Conservation (phyloP, 2,329 filamentous ascomycete genomes). For the Paramyrothecium sp. region DNA sequence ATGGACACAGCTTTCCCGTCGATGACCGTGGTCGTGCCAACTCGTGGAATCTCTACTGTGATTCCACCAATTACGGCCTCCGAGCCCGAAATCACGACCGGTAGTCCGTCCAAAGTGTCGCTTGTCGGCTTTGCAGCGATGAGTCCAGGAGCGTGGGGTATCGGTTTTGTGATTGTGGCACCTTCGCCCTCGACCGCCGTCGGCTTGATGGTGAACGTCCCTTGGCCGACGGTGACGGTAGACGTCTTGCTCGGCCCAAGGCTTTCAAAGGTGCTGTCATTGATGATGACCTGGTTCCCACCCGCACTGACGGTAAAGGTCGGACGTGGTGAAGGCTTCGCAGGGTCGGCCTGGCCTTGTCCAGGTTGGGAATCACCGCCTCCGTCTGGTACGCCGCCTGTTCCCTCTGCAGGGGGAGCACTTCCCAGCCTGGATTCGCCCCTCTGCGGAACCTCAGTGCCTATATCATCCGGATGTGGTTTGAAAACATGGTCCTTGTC, state of each 20-base stretch:
- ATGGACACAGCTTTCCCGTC: conserved; percentile 31
- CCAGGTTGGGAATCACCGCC: too few relatives aligned
- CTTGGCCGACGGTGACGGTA: conserved; percentile 38
- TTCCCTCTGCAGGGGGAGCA: too few relatives aligned
- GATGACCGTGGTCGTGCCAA: conserved; percentile 31
- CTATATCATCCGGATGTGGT: too few relatives aligned
- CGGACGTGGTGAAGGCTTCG: conserved; percentile 5
- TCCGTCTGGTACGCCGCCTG: too few relatives aligned
- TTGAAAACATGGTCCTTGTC: too few relatives aligned
- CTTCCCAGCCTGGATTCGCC: too few relatives aligned
- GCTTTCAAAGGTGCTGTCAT: conserved; percentile 41
- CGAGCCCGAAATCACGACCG: conserved; percentile 40
- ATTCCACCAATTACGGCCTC: conserved; percentile 40
- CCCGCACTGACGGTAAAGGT: conserved; percentile 42
- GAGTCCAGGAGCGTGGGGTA: conserved; percentile 24
- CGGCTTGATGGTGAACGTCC: conserved; percentile 48
- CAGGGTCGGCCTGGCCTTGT: too few relatives aligned
- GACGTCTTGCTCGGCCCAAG: conserved; percentile 34
- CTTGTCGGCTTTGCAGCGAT: conserved; percentile 33
- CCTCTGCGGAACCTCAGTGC: too few relatives aligned
- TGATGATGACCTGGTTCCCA: conserved; percentile 45
- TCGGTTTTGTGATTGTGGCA: conserved; percentile 40
- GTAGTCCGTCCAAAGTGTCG: conserved; percentile 35
- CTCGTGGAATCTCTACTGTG: conserved; percentile 37
- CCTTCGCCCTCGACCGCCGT: conserved; percentile 43